Base-by-base conservation (phyloP, 352 stramenopile species). In the Phytophthora citricola region DNA sequence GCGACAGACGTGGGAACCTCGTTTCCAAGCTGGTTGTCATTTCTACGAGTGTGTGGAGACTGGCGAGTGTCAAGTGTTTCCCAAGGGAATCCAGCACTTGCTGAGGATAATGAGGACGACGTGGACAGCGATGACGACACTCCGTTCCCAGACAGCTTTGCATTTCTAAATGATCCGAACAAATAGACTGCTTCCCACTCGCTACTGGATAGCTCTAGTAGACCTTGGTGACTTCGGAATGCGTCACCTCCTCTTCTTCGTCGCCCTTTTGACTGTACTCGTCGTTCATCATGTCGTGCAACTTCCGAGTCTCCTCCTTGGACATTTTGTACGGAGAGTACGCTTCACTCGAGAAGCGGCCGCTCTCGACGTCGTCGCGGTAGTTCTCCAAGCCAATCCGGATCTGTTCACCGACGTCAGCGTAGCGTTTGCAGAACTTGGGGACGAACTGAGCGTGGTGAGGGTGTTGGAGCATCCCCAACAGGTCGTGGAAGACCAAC, bases 341-440 rank as follows among this genome's bases (percentile, higher is more conserved):
- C 22, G 95, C 87, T 29, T 97, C 82, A 22, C 79, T 94, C 14
- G 98, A 97, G 79, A 99, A 99, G 1, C 76, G 76, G 8, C 91
- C 87, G 47, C 81, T 91, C 74, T 99, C 96, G 8, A 99, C 97
- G 58, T 99, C 98, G 20, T 97, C 82, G 26, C 97, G 97, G 75
- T 98, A 99, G n/a, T 87, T 78, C 49, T 98, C 89, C 36, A 99
- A 83, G 12, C 95, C 97, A 24, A 98, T 61, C n/a, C 93, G 90
- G 53, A 98, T 96, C 53, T 87, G 77, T 51, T 99, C 85, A 14
- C 97, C 97, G 11, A 99, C 92, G 61, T 98, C 87, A 9, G 95
- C 95, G 78, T 99, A 99, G 24, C 92, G 89, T 75, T 99, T 99
- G 75, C 97, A 99, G 71, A 99, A 99, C 64, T 98, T 98, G 9